Evolutionary conservation across 129 eudicot species (phyloP).

Genomic region (Tanacetum coccineum): DNA sequence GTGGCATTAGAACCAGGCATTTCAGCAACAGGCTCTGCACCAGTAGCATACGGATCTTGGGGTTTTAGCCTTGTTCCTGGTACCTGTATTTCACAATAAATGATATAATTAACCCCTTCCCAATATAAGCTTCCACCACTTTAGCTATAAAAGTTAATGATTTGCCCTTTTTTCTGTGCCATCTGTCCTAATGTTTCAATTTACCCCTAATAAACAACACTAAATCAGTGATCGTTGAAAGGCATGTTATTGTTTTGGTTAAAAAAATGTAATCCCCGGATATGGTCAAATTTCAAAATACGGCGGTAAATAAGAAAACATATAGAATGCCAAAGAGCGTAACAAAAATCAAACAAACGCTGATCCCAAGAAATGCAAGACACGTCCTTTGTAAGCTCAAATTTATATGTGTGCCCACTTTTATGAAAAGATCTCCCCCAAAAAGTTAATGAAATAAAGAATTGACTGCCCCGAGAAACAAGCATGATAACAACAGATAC

Average conservation of each 20-base stretch:
- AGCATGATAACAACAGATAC: slow-evolving; percentile 3
- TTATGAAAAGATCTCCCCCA: background rate
- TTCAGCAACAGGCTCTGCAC: slow-evolving; percentile 36
- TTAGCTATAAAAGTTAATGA: background rate
- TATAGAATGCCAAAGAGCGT: background rate
- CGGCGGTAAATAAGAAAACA: background rate
- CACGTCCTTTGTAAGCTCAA: background rate
- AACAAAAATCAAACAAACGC: background rate
- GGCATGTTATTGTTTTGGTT: background rate
- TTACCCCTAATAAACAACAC: too few species aligned
- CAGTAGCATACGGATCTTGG: slow-evolving; percentile 39
- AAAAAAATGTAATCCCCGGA: background rate
- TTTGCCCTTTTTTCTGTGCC: background rate
- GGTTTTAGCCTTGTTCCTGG: slow-evolving; percentile 43
- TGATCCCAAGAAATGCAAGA: background rate
- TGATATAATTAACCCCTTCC: background rate
- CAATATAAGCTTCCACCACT: slow-evolving; percentile 1
- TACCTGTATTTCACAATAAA: slow-evolving; percentile 35
- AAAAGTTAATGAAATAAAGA: background rate
- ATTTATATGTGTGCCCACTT: background rate
- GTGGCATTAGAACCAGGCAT: slow-evolving; percentile 36
- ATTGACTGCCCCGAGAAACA: background rate
- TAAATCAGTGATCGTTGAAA: background rate
- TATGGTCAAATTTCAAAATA: background rate
- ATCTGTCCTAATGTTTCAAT: background rate